Evolutionary conservation across 306 rosid genomes (phyloP).

Genomic region (Vicia faba): DNA sequence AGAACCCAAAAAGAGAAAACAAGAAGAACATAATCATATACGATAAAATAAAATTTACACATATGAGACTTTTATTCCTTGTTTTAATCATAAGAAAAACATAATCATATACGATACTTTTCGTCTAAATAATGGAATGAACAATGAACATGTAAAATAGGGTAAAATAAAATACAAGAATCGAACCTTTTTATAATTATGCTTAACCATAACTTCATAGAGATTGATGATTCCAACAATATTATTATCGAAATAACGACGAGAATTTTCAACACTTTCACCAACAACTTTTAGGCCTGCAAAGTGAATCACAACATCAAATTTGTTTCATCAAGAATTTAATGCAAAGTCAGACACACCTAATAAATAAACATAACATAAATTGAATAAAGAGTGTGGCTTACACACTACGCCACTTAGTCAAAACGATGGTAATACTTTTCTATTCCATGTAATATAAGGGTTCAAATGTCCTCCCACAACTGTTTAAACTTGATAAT

Average conservation of each 20-base stretch:
- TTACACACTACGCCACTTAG: constrained; percentile 15
- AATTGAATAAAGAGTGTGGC: constrained; percentile 8
- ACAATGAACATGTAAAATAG: no score
- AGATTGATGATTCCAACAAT: constrained; percentile 82
- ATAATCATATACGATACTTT: no score
- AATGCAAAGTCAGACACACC: no score
- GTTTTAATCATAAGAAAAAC: no score
- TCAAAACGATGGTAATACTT: constrained; percentile 51
- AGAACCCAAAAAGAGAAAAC: no score
- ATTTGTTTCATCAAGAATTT: constrained; percentile 42
- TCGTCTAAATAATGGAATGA: no score
- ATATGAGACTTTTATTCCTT: no score
- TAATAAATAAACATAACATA: no score
- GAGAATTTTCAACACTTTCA: constrained; percentile 78
- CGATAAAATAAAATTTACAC: no score
- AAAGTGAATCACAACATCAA: constrained; percentile 91
- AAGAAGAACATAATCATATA: no score
- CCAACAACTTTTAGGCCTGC: constrained; percentile 89
- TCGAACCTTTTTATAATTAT: constrained; percentile 73
- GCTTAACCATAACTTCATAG: constrained; percentile 77
- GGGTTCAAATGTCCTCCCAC: constrained; percentile 97
- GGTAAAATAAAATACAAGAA: no score
- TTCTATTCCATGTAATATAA: constrained; percentile 73
- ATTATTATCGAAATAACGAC: constrained; percentile 68
- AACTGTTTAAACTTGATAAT: no score